Base-by-base conservation (phyloP, 805 yeast genomes). In the Suhomyces canberraensis region DNA sequence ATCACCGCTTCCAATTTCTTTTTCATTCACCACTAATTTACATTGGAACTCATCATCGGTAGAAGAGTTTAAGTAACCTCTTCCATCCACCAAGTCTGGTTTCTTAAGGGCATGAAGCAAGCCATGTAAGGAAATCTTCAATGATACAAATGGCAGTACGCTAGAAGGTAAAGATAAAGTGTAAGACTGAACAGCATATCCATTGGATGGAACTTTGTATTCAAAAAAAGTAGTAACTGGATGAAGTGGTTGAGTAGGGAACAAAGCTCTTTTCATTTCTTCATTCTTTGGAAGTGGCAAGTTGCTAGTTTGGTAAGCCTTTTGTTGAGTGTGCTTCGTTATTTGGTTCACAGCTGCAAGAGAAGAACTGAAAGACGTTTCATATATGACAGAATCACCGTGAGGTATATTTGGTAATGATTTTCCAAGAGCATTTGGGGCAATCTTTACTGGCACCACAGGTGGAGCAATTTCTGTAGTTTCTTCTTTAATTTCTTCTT, bases 11-110 rank as follows among this genome's bases (percentile, higher is more conserved):
- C 59, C 35, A 7, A 66, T 61, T 39, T 62, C 70, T 29, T 61
- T 66, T 29, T 66, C 70, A 40, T 68, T 68, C 15, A 67, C 60
- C 21, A 43, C 51, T 31, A 68, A 50, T 31, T 57, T 56, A 43
- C 67, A 66, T 52, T 64, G 69, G 45, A 68, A 68, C 17, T 66
- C 71, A 21, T 67, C 73, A 35, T 64, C 67, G 8, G 66, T 53
- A 4, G 60, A 47, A 46, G 56, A 57, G 36, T 53, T 59, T 19
- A 60, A 48, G 35, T 39, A 45, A 0, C 62, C 61, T 11, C 54
- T 64, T 2, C 69, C 69, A 25, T 52, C 56, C 1, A 54, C 42
- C 36, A 65, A 51, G 31, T 62, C 68, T 11, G 51, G 52, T 17
- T 52, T 54, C 38, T 63, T 65, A 26, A 61, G 41, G 13, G 52